Evolutionary conservation across 805 yeast genomes (phyloP), one percentile per base, ranked within the genome.

Genomic region (Wickerhamiella vanderwaltii): DNA sequence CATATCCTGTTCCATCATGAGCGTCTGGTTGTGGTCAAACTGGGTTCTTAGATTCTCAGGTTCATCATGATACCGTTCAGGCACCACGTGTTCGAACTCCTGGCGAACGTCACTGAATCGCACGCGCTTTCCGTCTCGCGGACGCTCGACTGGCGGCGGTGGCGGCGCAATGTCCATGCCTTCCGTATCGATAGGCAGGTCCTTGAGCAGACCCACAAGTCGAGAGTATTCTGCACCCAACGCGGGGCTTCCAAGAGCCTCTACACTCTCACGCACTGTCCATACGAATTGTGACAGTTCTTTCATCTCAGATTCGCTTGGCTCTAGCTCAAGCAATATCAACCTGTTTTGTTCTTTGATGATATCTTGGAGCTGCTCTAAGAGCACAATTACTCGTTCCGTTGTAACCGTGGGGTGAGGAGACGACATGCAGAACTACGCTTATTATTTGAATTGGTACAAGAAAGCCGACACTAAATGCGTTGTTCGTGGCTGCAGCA

Each of bases 1-100:
- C 24, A 51, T 52, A 45, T 65, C 69, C 45, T 65, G 69, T 28
- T 61, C 58, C n/a, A 48, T 51, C 52, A 62, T 48, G 17, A 51
- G 35, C 24, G 46, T 45, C 7, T 51, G 35, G 43, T 53, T 53
- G 18, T 46, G 43, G 9, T 45, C 48, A 34, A 34, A 53, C 29
- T 38, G 41, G 6, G 29, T 9, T 4, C 30, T 5, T 4, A 35
- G 30, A 17, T 33, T 26, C 12, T 17, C 19, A 12, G 36, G 36
- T 4, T 33, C 26, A 22, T 33, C 36, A 5, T 19, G 15, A n/a
- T 33, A 33, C 36, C 25, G 42, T 34, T 19, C 11, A 29, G 37
- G 23, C 40, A 30, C 29, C 9, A 23, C 26, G 18, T 35, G 3
- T 23, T 24, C 43, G 25, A 33, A 43, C 26, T 34, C 43, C 31